Percentiles rank a stretch among this genome's conserved stretches.
Evolutionary conservation across 495 filamentous ascomycete genomes (phyloP).

Genomic region (Penicillium maclennaniae): DNA sequence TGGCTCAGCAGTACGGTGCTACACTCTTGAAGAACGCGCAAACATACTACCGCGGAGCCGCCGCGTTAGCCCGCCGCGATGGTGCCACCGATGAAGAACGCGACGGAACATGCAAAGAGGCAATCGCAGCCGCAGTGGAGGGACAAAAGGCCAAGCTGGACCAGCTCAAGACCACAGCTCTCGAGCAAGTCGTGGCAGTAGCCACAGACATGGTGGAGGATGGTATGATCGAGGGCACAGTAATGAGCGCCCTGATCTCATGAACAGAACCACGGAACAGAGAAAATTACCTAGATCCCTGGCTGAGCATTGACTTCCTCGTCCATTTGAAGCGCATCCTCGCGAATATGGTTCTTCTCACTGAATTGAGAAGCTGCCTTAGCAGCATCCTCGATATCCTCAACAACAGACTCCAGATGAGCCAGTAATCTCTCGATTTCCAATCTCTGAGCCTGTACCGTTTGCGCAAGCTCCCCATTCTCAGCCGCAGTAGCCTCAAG

Average conservation of each 20-base stretch:
- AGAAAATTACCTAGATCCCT: conserved; percentile 15
- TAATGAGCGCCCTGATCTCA: conserved; percentile 36
- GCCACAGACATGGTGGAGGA: conserved; percentile 51
- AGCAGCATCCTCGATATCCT: conserved; percentile 66
- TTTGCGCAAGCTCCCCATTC: conserved; percentile 60
- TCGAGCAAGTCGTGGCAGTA: conserved; percentile 32
- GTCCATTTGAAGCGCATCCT: conserved; percentile 43
- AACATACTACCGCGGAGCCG: conserved; percentile 61
- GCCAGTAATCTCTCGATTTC: conserved; percentile 69
- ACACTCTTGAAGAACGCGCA: conserved; percentile 59
- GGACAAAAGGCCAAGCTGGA: conserved; percentile 40
- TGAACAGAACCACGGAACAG: conserved; percentile 18
- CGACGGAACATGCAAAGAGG: conserved; percentile 46
- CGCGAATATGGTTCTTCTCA: conserved; percentile 36
- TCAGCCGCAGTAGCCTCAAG: conserved; percentile 58
- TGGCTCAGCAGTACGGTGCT: conserved; percentile 44
- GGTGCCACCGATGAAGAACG: conserved; percentile 40
- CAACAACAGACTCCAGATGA: conserved; percentile 61
- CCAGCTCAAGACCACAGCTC: conserved; percentile 28
- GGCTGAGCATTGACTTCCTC: conserved; percentile 34
- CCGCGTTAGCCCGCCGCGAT: conserved; percentile 42
- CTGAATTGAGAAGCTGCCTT: conserved; percentile 42
- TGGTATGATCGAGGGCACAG: conserved; percentile 36
- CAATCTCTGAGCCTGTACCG: conserved; percentile 60
- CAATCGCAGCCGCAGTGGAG: conserved; percentile 41